These are phyloP conservation scores for Pleodorina starrii DNA, from an alignment of 139 green algal species.

Conservation along the genomic window DNA sequence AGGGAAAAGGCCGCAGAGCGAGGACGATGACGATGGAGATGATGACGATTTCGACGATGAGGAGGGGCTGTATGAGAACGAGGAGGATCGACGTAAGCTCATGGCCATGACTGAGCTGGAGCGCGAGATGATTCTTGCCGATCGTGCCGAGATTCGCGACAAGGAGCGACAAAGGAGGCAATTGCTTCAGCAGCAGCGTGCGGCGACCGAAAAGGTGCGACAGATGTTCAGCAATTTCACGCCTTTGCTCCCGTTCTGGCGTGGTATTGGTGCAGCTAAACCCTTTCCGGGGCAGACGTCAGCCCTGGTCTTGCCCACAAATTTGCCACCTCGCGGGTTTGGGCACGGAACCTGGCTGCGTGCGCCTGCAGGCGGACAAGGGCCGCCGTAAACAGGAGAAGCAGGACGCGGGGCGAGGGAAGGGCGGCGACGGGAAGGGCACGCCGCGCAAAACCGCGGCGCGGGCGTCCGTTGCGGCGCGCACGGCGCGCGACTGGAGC, in stretches of 20 bases:
- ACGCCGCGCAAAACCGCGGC: background rate
- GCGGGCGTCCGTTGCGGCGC: background rate
- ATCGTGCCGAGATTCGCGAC: slow-evolving; percentile 65
- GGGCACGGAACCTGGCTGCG: too few species aligned
- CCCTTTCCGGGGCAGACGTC: too few species aligned
- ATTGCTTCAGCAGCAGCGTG: slow-evolving; percentile 54
- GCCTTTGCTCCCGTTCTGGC: too few species aligned
- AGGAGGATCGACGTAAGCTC: slow-evolving; percentile 69
- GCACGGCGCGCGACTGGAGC: background rate
- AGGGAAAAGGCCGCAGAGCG: slow-evolving; percentile 24
- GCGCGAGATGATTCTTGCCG: slow-evolving; percentile 76
- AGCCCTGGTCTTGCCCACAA: too few species aligned
- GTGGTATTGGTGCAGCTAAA: too few species aligned
- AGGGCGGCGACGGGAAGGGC: background rate
- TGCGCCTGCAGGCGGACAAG: background rate
- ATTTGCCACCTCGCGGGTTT: too few species aligned
- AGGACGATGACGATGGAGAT: slow-evolving; percentile 57
- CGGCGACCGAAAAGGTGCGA: slow-evolving; percentile 21
- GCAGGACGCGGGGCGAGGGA: background rate
- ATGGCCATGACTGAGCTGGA: slow-evolving; percentile 76
- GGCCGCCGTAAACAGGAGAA: background rate
- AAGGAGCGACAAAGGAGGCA: slow-evolving; percentile 63
- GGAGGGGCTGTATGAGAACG: slow-evolving; percentile 72
- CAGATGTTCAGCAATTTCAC: too few species aligned
- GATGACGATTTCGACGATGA: slow-evolving; percentile 59